Evolutionary conservation across 306 rosid genomes (phyloP).

Genomic region (Senna tora): DNA sequence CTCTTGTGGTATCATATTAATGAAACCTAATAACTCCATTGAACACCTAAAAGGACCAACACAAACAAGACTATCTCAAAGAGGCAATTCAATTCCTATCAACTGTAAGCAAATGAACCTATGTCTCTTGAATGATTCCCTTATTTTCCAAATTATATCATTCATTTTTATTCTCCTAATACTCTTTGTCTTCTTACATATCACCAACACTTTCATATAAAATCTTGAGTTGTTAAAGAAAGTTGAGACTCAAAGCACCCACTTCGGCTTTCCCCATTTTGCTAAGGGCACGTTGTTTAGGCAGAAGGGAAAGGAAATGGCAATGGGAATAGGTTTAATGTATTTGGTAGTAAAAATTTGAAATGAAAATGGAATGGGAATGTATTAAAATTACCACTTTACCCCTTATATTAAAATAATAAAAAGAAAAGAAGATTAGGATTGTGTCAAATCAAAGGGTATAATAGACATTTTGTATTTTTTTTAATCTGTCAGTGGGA

Average conservation of each 20-base stretch:
- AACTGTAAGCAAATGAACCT: slow-evolving; percentile 56
- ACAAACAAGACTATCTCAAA: slow-evolving; percentile 15
- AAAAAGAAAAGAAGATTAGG: no score
- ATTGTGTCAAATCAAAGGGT: no score
- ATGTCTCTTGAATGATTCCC: slow-evolving; percentile 23
- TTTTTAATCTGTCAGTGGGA: no score
- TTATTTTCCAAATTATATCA: not conserved
- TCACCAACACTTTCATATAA: not conserved
- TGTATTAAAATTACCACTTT: no score
- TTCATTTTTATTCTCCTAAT: not conserved
- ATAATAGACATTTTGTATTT: no score
- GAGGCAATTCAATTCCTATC: slow-evolving; percentile 10
- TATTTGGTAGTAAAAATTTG: no score
- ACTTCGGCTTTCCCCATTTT: not conserved
- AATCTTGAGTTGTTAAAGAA: not conserved
- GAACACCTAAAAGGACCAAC: slow-evolving; percentile 52
- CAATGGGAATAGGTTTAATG: no score
- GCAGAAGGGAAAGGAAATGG: no score
- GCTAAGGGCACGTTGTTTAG: no score
- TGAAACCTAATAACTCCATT: slow-evolving; percentile 52
- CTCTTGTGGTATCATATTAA: slow-evolving; percentile 51
- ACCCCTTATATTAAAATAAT: no score
- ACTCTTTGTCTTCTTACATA: slow-evolving; percentile 5
- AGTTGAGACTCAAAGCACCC: not conserved
- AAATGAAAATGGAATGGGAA: no score